These are phyloP conservation scores for Asterophora parasitica DNA, from an alignment of 768 basidiomycete genomes.

Conservation along the genomic window DNA sequence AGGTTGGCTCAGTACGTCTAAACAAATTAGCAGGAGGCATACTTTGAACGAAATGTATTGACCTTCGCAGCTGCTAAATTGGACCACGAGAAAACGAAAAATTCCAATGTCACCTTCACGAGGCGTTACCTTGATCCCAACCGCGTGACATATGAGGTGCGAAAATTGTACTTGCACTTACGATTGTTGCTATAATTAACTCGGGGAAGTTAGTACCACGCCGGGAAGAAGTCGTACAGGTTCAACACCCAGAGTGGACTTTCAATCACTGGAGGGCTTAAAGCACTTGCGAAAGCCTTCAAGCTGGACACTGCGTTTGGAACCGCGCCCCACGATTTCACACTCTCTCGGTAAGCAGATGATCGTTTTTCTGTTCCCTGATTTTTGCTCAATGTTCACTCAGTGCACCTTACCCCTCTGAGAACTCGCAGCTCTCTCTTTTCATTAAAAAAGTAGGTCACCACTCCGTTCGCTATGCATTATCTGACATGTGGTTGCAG, in stretches of 20 bases:
- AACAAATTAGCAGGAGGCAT: background rate
- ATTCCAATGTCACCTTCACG: constrained; percentile 51
- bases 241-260: constrained; percentile 62
- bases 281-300: constrained; percentile 50
- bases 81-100: constrained; percentile 6
- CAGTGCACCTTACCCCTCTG: constrained; percentile 61
- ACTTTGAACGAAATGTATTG: background rate
- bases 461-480: background rate
- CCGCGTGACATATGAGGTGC: constrained; percentile 69
- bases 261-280: constrained; percentile 51
- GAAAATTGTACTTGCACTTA: constrained; percentile 6
- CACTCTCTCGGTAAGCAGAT: constrained; percentile 47
- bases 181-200: background rate
- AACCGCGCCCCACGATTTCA: constrained; percentile 72
- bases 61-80: constrained; percentile 41
- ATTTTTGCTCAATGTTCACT: background rate
- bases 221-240: constrained; percentile 17
- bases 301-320: constrained; percentile 64
- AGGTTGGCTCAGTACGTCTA: constrained; percentile 59
- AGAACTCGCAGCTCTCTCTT: constrained; percentile 53
- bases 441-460: constrained; percentile 42
- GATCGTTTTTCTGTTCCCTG: background rate
- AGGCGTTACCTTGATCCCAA: constrained; percentile 80
- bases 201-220: constrained; percentile 53
- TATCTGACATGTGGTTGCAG: constrained; percentile 18